Base-by-base conservation (phyloP, 2,329 filamentous ascomycete species). In the Ophiosphaerella korrae region DNA sequence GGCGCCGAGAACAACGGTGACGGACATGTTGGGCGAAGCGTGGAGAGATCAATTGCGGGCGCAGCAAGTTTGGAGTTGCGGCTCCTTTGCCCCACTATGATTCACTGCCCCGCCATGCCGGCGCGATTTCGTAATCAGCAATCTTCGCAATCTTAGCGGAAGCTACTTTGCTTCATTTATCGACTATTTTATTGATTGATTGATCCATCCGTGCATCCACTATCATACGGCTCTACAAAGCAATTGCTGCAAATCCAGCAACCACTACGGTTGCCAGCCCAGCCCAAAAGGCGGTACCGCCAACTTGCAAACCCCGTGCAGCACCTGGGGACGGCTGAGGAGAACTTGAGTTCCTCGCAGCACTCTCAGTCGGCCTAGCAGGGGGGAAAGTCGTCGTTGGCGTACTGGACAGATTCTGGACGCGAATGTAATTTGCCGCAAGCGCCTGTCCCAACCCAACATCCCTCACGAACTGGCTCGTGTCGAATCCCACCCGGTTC, bases 1-100 rank as follows among this genome's bases (percentile, higher is more conserved):
- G 64, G 80, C 77, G 52, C 83, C 83, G 58, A 85, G 77, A 59
- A 84, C 80, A 52, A 84, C 79, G 39, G 82, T 84, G 48, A 81
- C 80, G 74, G 80, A 79, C 71, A 75, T 74, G 44, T 59, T 64
- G 42, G 34, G 13, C 8, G 37, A 37, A 14, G 37, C 44, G 42
- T 21, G 32, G 31, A 29, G 36, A 26, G 36, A 35, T 38, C 43
- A 39, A 14, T 36, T 36, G n/a, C 23, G 2, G 37, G 26, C 11
- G 7, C 26, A 29, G 11, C 21, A 40, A 40, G 24, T 40, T 8
- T 40, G n/a, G 12, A 21, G 18, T 36, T 18, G 34, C 34, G n/a
- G 34, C 34, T 36, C 18, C 34, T 14, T 9, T 36, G 34, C 47
- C 47, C 42, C 47, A 41, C 54, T 33, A 47, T 45, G 39, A 18